Percentiles rank a stretch among this genome's conserved stretches.
Evolutionary conservation across 345 rosid species (phyloP).

Genomic region (Dipteronia dyeriana): DNA sequence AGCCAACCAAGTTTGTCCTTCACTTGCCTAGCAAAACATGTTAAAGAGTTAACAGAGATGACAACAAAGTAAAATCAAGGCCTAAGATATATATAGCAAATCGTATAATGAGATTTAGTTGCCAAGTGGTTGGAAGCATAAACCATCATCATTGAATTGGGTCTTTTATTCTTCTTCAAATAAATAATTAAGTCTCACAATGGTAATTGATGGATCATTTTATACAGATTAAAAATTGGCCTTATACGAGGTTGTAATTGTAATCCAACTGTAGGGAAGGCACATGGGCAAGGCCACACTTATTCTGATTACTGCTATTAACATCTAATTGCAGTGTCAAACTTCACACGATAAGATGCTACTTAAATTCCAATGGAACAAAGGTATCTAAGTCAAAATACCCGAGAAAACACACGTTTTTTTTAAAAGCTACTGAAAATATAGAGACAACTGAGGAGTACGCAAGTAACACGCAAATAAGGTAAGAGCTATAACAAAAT

Average conservation of each 20-base stretch:
- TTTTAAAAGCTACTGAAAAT: not conserved
- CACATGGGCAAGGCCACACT: not conserved
- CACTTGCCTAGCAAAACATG: slow-evolving; percentile 52
- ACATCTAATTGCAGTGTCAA: not conserved
- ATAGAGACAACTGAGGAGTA: not conserved
- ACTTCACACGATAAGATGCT: not conserved
- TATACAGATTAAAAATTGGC: not conserved
- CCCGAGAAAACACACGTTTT: slow-evolving; percentile 9
- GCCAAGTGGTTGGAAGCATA: not conserved
- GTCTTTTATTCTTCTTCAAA: not conserved
- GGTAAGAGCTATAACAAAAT: not conserved
- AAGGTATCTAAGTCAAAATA: not conserved
- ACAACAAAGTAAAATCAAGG: not conserved
- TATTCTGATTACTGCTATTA: not conserved
- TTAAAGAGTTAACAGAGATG: slow-evolving; percentile 10
- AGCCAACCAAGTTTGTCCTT: slow-evolving; percentile 76
- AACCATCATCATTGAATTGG: not conserved
- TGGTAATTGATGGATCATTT: not conserved
- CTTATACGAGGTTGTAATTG: not conserved
- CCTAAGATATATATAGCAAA: not conserved
- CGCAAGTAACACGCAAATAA: not conserved
- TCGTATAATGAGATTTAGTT: not conserved
- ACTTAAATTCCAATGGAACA: not conserved
- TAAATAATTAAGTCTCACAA: not conserved
- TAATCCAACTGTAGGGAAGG: not conserved